A percentile compares a stretch with the other conserved stretches of the same genome.
These are phyloP conservation scores for Populus euphratica DNA, from an alignment of 345 rosid species.

Conservation along the genomic window DNA sequence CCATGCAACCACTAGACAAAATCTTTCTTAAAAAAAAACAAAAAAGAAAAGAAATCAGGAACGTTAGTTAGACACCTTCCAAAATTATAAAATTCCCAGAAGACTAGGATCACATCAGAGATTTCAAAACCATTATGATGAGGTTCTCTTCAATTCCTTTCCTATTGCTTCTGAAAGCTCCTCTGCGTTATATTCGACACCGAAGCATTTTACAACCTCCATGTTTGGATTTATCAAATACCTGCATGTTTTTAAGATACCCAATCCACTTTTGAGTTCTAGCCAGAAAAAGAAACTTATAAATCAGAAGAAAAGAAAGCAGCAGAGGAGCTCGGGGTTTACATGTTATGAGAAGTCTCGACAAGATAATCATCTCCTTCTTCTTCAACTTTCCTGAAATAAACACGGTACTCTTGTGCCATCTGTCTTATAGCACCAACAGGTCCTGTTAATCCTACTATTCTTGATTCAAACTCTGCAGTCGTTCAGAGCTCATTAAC, in stretches of 20 bases:
- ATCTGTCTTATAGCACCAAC: conserved; percentile 64
- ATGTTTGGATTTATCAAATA: conserved; percentile 76
- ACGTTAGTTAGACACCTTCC: background rate
- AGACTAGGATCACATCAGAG: background rate
- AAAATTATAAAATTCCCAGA: background rate
- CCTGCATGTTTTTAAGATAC: conserved; percentile 34
- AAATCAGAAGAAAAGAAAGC: background rate
- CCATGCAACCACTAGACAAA: background rate
- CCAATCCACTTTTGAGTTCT: background rate
- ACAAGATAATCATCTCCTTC: conserved; percentile 88
- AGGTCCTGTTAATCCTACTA: conserved; percentile 71
- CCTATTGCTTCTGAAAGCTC: conserved; percentile 56
- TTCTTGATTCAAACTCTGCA: conserved; percentile 77
- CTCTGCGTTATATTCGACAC: conserved; percentile 62
- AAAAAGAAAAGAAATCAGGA: background rate
- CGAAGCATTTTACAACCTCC: conserved; percentile 79
- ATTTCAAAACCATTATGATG: background rate
- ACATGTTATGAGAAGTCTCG: conserved; percentile 81
- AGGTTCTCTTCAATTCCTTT: conserved; percentile 42
- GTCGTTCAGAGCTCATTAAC: conserved; percentile 10
- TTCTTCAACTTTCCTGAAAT: conserved; percentile 75
- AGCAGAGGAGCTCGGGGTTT: conserved; percentile 6
- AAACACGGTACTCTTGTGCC: conserved; percentile 83
- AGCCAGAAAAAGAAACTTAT: background rate
- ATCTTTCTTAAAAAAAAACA: too few species aligned